These are phyloP conservation scores for Lipomyces orientalis DNA, from an alignment of 805 yeast species.

Conservation along the genomic window DNA sequence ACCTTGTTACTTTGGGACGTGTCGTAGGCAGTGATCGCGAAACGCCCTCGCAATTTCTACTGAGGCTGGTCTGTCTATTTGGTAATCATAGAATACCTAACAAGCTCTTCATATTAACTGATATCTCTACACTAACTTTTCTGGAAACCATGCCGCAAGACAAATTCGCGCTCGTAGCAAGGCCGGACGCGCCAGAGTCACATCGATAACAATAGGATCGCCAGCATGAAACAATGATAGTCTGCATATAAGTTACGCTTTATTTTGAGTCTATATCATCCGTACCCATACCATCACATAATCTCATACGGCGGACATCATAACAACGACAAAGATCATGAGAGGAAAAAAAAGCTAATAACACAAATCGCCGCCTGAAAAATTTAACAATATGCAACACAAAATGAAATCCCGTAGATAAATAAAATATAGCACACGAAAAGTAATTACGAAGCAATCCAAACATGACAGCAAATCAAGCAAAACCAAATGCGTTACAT, in stretches of 20 bases:
- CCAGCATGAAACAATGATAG: too few relatives aligned
- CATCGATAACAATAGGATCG: too few relatives aligned
- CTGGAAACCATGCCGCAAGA: too few relatives aligned
- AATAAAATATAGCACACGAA: background rate
- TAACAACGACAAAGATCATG: background rate
- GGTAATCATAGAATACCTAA: too few relatives aligned
- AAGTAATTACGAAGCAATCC: background rate
- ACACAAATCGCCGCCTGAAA: background rate
- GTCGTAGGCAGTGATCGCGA: too few relatives aligned
- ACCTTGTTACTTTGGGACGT: too few relatives aligned
- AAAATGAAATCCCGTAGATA: background rate
- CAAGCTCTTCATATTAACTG: too few relatives aligned
- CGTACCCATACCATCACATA: background rate
- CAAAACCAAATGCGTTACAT: background rate
- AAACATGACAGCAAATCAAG: background rate
- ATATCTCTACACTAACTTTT: too few relatives aligned
- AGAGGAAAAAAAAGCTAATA: conserved; percentile 1
- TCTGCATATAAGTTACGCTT: background rate
- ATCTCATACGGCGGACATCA: background rate
- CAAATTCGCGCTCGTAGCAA: too few relatives aligned
- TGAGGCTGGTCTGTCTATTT: too few relatives aligned
- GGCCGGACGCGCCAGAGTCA: too few relatives aligned
- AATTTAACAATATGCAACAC: conserved; percentile 3
- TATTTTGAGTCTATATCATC: background rate
- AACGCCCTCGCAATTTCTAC: too few relatives aligned